phyloP scores from a whole-genome alignment of 108 stramenopile species.

The Pseudonitzschia multiseries region DNA sequence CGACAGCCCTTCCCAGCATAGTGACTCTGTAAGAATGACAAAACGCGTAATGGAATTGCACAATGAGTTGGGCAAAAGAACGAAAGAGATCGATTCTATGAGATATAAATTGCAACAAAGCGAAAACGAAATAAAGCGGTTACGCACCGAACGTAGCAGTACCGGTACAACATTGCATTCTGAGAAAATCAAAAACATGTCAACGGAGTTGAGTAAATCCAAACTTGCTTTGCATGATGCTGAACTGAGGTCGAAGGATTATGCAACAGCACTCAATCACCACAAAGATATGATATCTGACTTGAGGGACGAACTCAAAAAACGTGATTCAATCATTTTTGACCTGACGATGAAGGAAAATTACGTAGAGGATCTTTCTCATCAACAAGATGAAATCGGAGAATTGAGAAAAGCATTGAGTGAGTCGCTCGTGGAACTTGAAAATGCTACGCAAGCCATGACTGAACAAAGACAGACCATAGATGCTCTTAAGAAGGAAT shows the following conservation, averaged over 20 bases:
- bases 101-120: background rate
- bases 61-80: conserved; percentile 11
- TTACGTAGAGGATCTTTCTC: background rate
- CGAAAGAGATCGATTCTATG: background rate
- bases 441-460: background rate
- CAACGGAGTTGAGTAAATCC: background rate
- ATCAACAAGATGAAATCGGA: background rate
- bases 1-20: background rate
- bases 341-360: background rate
- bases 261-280: background rate
- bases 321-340: background rate
- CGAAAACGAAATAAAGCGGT: background rate
- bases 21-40: background rate
- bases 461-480: conserved; percentile 18
- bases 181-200: background rate
- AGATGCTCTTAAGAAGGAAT: background rate
- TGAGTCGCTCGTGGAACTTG: conserved; percentile 16
- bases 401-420: background rate
- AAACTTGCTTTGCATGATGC: conserved; percentile 5
- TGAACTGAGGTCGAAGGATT: background rate
- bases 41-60: conserved; percentile 19
- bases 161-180: background rate
- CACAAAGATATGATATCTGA: background rate
- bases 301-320: background rate
- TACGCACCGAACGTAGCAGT: background rate